Evolutionary conservation across 495 filamentous ascomycete genomes (phyloP).

Genomic region (Xylaria curta): DNA sequence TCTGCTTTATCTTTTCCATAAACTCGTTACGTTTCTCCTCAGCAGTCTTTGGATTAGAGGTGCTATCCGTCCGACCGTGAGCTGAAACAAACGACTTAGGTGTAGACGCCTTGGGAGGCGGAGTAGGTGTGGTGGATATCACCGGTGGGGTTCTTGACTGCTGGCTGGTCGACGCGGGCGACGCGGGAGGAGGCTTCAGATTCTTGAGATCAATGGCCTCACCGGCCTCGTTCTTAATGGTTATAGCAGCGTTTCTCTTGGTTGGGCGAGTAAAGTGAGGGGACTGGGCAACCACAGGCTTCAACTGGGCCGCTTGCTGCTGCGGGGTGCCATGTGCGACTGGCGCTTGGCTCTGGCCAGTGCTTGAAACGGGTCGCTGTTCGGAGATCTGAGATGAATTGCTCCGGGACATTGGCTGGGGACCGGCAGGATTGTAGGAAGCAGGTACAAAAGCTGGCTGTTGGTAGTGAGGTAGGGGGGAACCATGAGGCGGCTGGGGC

Average conservation of each 20-base stretch:
- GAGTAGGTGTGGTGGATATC: slow-evolving; percentile 58
- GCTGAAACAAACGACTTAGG: slow-evolving; percentile 51
- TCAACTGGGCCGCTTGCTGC: slow-evolving; percentile 62
- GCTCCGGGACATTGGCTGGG: slow-evolving; percentile 79
- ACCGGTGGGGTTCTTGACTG: slow-evolving; percentile 61
- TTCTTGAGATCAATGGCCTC: slow-evolving; percentile 57
- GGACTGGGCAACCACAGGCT: slow-evolving; percentile 65
- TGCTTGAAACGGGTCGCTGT: slow-evolving; percentile 80
- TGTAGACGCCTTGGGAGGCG: slow-evolving; percentile 53
- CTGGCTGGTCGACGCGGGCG: slow-evolving; percentile 54
- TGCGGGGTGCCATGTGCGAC: slow-evolving; percentile 52
- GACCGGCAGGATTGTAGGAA: slow-evolving; percentile 60
- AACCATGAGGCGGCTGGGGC: slow-evolving; percentile 41
- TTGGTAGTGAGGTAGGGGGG: slow-evolving; percentile 55
- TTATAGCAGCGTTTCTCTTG: slow-evolving; percentile 71
- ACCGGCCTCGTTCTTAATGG: slow-evolving; percentile 80
- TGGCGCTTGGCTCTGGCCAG: slow-evolving; percentile 64
- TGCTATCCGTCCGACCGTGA: slow-evolving; percentile 57
- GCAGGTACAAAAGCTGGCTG: slow-evolving; percentile 54
- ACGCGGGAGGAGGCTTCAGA: slow-evolving; percentile 50
- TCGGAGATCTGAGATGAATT: slow-evolving; percentile 75
- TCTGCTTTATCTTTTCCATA: slow-evolving; percentile 56
- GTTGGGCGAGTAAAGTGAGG: slow-evolving; percentile 63
- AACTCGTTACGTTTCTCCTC: slow-evolving; percentile 61
- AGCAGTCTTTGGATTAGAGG: slow-evolving; percentile 48